A percentile compares a stretch with the other conserved stretches of the same genome.
Conservation (phyloP, 1,284 basidiomycete species). For the Ceratobasidium sp. region DNA sequence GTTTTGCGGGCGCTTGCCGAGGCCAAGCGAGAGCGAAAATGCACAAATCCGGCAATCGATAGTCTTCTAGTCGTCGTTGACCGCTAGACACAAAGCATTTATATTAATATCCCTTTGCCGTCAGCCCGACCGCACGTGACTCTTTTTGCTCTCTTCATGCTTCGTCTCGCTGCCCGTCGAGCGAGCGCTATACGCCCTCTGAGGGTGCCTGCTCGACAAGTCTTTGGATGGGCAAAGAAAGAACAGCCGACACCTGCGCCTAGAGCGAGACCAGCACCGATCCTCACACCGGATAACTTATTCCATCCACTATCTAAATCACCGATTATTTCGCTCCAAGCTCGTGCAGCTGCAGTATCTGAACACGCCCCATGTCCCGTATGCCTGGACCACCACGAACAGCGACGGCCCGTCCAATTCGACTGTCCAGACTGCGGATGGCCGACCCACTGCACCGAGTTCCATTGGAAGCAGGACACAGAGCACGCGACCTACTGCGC, state of each 20-base stretch:
- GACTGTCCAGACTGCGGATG: conserved; percentile 98
- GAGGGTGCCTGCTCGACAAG: neutral
- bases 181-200: no score
- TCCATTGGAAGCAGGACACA: conserved; percentile 85
- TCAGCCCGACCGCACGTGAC: conserved; percentile 15
- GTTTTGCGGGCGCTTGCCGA: conserved; percentile 23
- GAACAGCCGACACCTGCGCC: neutral
- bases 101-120: neutral
- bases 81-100: neutral
- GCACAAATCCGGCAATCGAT: conserved; percentile 3
- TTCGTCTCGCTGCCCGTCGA: conserved; percentile 22
- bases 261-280: conserved; percentile 28
- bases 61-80: neutral
- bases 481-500: conserved; percentile 91
- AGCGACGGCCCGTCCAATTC: conserved; percentile 77
- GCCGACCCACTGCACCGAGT: conserved; percentile 92
- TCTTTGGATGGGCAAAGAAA: conserved; percentile 25
- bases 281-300: conserved; percentile 80
- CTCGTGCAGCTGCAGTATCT: conserved; percentile 86
- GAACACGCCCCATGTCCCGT: conserved; percentile 91
- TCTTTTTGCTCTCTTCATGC: neutral
- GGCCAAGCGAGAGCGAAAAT: conserved; percentile 6
- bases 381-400: conserved; percentile 70
- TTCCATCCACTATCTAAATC: conserved; percentile 94
- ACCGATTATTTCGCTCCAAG: conserved; percentile 86